phyloP scores from a whole-genome alignment of 106 monocot species.

The Gastrodia elata region DNA sequence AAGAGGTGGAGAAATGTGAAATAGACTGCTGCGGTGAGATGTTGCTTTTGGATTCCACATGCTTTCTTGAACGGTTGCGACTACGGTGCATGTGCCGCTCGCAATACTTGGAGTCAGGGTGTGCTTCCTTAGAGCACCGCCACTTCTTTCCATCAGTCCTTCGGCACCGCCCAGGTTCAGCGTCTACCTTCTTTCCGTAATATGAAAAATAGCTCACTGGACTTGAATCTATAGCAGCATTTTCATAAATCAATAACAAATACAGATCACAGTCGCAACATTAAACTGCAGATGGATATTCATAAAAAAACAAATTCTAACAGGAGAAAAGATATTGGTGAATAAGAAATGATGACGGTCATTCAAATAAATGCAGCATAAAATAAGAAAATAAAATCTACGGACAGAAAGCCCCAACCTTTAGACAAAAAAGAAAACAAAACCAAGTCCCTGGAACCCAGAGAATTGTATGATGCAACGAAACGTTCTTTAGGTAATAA shows the following conservation, averaged over 20 bases:
- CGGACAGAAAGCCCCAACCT: neutral
- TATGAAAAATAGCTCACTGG: constrained; percentile 40
- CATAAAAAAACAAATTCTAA: neutral
- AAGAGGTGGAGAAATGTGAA: constrained; percentile 11
- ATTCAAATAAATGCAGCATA: neutral
- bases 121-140: constrained; percentile 53
- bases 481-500: neutral
- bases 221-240: neutral
- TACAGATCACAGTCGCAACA: neutral
- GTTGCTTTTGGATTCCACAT: constrained; percentile 32
- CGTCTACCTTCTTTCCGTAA: constrained; percentile 54
- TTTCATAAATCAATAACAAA: constrained; percentile 4
- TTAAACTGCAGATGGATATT: neutral
- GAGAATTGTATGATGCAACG: neutral
- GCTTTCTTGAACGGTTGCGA: constrained; percentile 78
- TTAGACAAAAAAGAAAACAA: neutral
- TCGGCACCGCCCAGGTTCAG: constrained; percentile 51
- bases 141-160: constrained; percentile 63
- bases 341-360: neutral
- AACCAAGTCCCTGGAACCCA: neutral
- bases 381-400: neutral
- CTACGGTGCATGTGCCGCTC: constrained; percentile 67
- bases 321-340: neutral
- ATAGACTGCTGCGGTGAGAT: constrained; percentile 11
- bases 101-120: constrained; percentile 62